Evolutionary conservation across 805 yeast genomes (phyloP).

Genomic region (Torulaspora microellipsoides): DNA sequence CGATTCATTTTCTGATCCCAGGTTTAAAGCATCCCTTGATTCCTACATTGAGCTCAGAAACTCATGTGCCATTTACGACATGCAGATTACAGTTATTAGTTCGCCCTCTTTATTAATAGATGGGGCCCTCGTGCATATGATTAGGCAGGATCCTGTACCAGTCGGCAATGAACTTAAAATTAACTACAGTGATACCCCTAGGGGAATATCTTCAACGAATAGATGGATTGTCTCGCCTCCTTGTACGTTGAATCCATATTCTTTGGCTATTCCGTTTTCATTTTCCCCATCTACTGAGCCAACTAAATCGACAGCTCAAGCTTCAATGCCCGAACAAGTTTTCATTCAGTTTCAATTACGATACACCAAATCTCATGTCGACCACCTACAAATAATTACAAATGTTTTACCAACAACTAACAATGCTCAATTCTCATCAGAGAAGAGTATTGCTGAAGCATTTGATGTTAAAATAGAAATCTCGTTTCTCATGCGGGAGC

Average conservation of each 20-base stretch:
- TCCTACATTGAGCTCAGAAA: constrained; percentile 5
- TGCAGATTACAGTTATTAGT: constrained; percentile 1
- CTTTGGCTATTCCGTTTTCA: constrained; percentile 8
- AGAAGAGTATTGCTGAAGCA: constrained; percentile 4
- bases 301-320: constrained; percentile 11
- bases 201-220: constrained; percentile 14
- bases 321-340: constrained; percentile 9
- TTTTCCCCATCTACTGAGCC: constrained; percentile 11
- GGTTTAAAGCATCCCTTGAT: constrained; percentile 5
- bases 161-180: background rate
- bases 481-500: constrained; percentile 12
- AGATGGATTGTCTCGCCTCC: constrained; percentile 8
- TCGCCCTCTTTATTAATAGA: constrained; percentile 10
- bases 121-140: constrained; percentile 10
- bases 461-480: constrained; percentile 6
- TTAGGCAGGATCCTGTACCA: background rate
- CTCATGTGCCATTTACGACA: constrained; percentile 3
- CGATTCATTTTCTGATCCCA: constrained; percentile 16
- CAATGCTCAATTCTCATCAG: background rate
- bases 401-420: constrained; percentile 12
- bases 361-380: constrained; percentile 1
- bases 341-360: constrained; percentile 11
- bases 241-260: constrained; percentile 1
- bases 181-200: constrained; percentile 15
- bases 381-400: constrained; percentile 8